A percentile compares a stretch with the other conserved stretches of the same genome.
phyloP scores from a whole-genome alignment of 495 filamentous ascomycete genomes.

The Penicillium cinerascens region DNA sequence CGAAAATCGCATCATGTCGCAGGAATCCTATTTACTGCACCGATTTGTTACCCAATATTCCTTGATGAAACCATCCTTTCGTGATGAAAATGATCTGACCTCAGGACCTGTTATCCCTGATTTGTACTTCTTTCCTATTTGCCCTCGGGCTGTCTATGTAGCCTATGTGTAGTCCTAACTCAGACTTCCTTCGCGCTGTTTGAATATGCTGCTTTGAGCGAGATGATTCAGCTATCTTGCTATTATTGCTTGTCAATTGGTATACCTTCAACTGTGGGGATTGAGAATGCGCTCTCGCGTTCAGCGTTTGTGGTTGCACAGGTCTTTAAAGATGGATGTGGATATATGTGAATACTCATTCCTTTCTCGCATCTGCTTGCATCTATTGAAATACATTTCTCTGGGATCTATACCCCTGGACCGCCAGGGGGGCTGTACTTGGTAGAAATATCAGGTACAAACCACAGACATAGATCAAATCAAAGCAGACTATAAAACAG shows the following conservation, averaged over 20 bases:
- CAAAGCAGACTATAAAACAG: constrained; percentile 2
- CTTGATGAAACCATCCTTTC: constrained; percentile 16
- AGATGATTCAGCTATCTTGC: not conserved
- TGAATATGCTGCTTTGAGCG: constrained; percentile 9
- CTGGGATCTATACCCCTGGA: not conserved
- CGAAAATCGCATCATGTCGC: constrained; percentile 19
- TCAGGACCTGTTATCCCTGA: constrained; percentile 7
- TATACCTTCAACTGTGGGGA: constrained; percentile 2
- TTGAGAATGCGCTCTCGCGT: constrained; percentile 9
- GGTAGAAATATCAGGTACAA: constrained; percentile 1
- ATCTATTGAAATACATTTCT: not conserved
- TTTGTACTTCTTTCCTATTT: constrained; percentile 1
- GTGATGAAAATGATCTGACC: constrained; percentile 25
- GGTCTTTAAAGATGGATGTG: not conserved
- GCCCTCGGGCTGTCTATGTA: constrained; percentile 7
- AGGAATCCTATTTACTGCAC: constrained; percentile 16
- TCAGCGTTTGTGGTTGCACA: constrained; percentile 6
- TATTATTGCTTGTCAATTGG: constrained; percentile 1
- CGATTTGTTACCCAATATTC: constrained; percentile 11
- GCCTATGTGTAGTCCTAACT: constrained; percentile 9
- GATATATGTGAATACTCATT: constrained; percentile 2
- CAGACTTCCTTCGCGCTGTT: not conserved
- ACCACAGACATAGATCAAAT: constrained; percentile 3
- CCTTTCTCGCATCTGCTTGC: not conserved
- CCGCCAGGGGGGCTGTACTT: not conserved